Base-by-base conservation (phyloP, 345 rosid species). In the Syzygium jambos region DNA sequence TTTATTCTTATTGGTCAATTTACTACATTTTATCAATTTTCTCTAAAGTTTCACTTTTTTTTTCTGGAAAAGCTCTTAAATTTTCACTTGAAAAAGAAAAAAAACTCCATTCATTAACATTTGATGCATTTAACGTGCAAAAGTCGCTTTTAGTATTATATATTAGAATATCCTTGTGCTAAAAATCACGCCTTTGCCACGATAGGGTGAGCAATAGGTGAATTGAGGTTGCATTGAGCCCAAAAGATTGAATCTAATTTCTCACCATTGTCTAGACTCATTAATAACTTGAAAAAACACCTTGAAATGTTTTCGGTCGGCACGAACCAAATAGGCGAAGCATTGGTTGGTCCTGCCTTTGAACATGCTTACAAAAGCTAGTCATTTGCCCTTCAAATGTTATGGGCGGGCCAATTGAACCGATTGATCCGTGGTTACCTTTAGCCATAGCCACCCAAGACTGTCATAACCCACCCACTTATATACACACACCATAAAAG, bases 391-490 rank as follows among this genome's bases (percentile, higher is more conserved):
- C 22, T 3, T 30, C 22, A 30, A 63, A 29, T 29, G 17, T 29
- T 19, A 29, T 1, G 0, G 11, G 77, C 21, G 1, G 11, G 41
- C 11, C 11, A 3, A 30, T 65, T 0, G 78, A 30, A 65, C 1
- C 16, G 1, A 3, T 30, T 5, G 38, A 59, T 65, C 78, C 0
- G 8, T 29, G 11, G 9, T 30, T 15, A 65, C 78, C 2, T 29
- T 65, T 3, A 30, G 11, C 22, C 34, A 68, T 68, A 30, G 46
- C 41, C 1, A 15, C 17, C 30, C 30, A 27, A 6, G 15, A 56
- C 6, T 7, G 0, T 61, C 13, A 16, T 4, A 68, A 17, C 3
- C 12, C 7, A 9, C 0, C 2, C 78, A 8, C 5, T 1, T 34
- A 68, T 2, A 68, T 17, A 7, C 9, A 68, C 43, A 17, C 34